A percentile compares a stretch with the other conserved stretches of the same genome.
Evolutionary conservation across 305 asterid genomes (phyloP).

Genomic region (Fraxinus xanthoxyloides): DNA sequence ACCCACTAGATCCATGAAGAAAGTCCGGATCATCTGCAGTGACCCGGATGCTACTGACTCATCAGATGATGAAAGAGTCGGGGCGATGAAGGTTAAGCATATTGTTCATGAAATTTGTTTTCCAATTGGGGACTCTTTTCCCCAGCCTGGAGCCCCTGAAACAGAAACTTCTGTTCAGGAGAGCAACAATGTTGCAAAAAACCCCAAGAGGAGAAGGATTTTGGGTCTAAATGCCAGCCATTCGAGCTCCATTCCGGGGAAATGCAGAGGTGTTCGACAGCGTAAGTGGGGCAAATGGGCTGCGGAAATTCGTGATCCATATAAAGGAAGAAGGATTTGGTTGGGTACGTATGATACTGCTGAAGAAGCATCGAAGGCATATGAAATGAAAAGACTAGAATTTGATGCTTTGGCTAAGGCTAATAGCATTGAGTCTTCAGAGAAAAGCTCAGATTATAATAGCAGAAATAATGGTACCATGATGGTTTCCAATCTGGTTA

Average conservation of each 20-base stretch:
- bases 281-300: conserved; percentile 36
- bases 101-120: conserved; percentile 47
- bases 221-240: neutral
- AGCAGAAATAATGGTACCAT: neutral
- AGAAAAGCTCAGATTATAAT: neutral
- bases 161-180: conserved; percentile 39
- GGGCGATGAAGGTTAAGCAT: conserved; percentile 38
- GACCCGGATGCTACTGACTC: conserved; percentile 73
- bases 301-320: conserved; percentile 6
- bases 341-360: conserved; percentile 16
- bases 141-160: conserved; percentile 1
- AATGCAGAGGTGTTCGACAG: conserved; percentile 50
- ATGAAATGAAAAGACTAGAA: neutral
- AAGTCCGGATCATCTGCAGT: conserved; percentile 49
- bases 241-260: conserved; percentile 10
- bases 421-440: neutral
- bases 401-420: neutral
- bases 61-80: conserved; percentile 36
- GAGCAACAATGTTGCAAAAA: conserved; percentile 32
- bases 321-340: neutral
- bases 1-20: conserved; percentile 31
- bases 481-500: neutral
- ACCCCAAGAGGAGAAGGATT: conserved; percentile 10
- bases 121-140: conserved; percentile 22
- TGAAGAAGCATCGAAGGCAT: conserved; percentile 7